Percentiles rank a stretch among this genome's conserved stretches.
phyloP scores from a whole-genome alignment of 148 eudicot species.

The Amaranthus palmeri region DNA sequence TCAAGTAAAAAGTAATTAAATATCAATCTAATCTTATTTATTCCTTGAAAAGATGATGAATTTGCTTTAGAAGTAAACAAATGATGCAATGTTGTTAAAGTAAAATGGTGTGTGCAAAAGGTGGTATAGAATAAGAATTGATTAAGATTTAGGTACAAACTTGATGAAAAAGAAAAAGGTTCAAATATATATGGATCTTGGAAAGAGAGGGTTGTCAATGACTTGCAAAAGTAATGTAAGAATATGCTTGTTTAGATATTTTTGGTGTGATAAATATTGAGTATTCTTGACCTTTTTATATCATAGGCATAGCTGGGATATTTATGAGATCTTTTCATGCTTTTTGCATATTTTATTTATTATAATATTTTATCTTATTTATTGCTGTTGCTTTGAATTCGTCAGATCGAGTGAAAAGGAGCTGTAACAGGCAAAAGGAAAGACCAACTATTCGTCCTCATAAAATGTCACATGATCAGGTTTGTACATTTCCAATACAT shows the following conservation, averaged over 20 bases:
- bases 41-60: too few relatives aligned
- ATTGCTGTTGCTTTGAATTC: background rate
- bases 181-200: background rate
- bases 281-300: background rate
- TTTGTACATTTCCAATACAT: slow-evolving; percentile 6
- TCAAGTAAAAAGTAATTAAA: too few relatives aligned
- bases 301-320: too few relatives aligned
- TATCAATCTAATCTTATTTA: background rate
- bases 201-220: background rate
- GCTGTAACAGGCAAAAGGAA: slow-evolving; percentile 20
- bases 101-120: too few relatives aligned
- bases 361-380: background rate
- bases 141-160: too few relatives aligned
- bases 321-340: too few relatives aligned
- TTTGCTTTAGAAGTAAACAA: too few relatives aligned
- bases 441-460: slow-evolving; percentile 15
- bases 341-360: background rate
- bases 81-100: too few relatives aligned
- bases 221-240: background rate
- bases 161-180: too few relatives aligned
- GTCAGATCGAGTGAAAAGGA: background rate
- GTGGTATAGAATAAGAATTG: too few relatives aligned
- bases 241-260: slow-evolving; percentile 10
- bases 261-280: background rate
- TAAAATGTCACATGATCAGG: slow-evolving; percentile 26